Evolutionary conservation across 345 rosid species (phyloP), one percentile per base, ranked within the genome.

Genomic region (Eucalyptus sp.): DNA sequence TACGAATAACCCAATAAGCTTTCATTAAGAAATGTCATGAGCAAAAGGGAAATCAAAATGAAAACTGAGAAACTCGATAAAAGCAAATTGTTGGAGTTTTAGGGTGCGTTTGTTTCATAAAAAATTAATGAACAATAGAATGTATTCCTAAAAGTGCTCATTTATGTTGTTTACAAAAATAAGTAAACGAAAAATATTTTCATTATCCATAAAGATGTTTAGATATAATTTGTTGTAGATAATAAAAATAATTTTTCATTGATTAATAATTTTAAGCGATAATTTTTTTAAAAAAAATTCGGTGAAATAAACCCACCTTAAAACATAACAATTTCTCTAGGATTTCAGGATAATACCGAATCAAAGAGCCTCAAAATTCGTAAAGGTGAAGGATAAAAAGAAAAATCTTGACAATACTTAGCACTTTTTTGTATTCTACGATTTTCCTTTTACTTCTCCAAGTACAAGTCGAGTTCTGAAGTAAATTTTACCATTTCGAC

Each of bases 201-300:
- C 5, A 24, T 56, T 12, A 20, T 56, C 62, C 13, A 24, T 56
- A 24, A 56, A 56, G 27, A 56, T 56, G 12, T 9, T 56, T 56
- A 24, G 27, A 56, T 8, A 56, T 8, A 56, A 56, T 8, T 8
- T 56, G 27, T 56, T 56, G 4, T 24, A 22, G 29, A 24, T 56
- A 56, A 20, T 56, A 20, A 56, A 56, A 56, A 22, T 56, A 22
- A 7, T 24, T 22, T 16, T 51, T 56, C 5, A 56, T 56, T 56
- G 27, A 56, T 56, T 56, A 52, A 52, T 17, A 52, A 56, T 9
- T 16, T 20, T 56, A 56, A 56, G 13, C 1, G 0, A 56, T 56
- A 1, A 24, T 56, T 56, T 56, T 56, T 56, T 56, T 0, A 2
- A 9, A 17, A 56, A 56, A 4, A 56, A 1, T 56, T 56, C 20